Percentiles rank a stretch among this genome's conserved stretches.
phyloP scores from a whole-genome alignment of 2,329 filamentous ascomycete species.

The Orbilia blumenaviensis region DNA sequence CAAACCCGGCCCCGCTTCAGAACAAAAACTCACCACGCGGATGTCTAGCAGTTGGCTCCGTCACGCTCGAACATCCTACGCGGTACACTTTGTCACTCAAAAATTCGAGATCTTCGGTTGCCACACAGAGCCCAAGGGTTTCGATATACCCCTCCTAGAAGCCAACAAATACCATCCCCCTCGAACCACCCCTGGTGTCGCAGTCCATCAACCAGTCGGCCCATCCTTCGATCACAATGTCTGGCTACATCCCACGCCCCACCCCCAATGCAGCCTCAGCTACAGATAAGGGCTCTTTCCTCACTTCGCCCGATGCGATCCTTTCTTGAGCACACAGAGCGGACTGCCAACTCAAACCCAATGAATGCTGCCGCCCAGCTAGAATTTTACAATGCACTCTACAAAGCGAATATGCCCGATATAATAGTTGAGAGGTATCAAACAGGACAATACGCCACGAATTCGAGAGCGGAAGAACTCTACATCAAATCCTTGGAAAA shows the following conservation, averaged over 20 bases:
- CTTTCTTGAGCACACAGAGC: slow-evolving; percentile 83
- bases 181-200: not conserved
- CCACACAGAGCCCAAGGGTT: not conserved
- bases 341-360: slow-evolving; percentile 91
- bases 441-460: slow-evolving; percentile 83
- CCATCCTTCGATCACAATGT: not conserved
- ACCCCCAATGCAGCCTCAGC: not conserved
- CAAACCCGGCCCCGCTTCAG: not conserved
- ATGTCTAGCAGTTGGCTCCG: not conserved
- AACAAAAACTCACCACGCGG: not conserved
- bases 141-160: not conserved
- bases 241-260: not conserved
- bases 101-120: not conserved
- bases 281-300: slow-evolving; percentile 32
- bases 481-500: slow-evolving; percentile 76
- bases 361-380: slow-evolving; percentile 87
- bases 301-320: slow-evolving; percentile 41
- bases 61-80: slow-evolving; percentile 20
- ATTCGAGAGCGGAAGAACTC: slow-evolving; percentile 76
- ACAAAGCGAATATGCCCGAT: slow-evolving; percentile 91
- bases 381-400: slow-evolving; percentile 88
- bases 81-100: not conserved
- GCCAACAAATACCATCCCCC: not conserved
- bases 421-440: slow-evolving; percentile 91
- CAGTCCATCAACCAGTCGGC: not conserved